Evolutionary conservation across 768 basidiomycete genomes (phyloP).

Genomic region (Mycena olivaceomarginata): DNA sequence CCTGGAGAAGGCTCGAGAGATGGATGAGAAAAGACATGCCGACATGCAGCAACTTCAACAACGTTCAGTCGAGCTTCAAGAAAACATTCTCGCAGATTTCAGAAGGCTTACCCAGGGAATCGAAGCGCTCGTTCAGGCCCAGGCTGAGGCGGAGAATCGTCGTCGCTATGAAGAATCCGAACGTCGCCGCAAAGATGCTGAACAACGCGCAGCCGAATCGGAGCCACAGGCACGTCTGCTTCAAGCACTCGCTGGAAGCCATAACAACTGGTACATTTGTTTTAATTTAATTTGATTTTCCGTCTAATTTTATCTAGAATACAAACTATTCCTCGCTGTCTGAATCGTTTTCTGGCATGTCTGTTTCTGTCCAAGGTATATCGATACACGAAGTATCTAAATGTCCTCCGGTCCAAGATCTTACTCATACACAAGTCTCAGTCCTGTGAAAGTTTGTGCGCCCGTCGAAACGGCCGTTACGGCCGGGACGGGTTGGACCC

Average conservation of each 20-base stretch:
- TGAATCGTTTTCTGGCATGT: conserved; percentile 9
- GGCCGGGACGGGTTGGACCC: no score
- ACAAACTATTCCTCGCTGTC: not conserved
- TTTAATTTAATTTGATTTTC: not conserved
- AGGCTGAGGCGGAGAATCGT: not conserved
- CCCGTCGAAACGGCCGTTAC: no score
- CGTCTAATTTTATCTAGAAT: not conserved
- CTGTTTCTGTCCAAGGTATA: not conserved
- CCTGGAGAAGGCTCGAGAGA: conserved; percentile 25
- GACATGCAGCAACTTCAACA: conserved; percentile 26
- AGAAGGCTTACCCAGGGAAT: conserved; percentile 9
- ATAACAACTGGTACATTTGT: not conserved
- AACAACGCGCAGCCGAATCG: conserved; percentile 15
- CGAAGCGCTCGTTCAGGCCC: not conserved
- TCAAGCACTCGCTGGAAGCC: not conserved
- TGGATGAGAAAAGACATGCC: conserved; percentile 23
- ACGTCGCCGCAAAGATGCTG: conserved; percentile 14
- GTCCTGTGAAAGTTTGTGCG: no score
- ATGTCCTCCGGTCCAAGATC: no score
- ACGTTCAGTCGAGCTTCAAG: conserved; percentile 8
- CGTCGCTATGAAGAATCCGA: not conserved
- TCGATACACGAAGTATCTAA: no score
- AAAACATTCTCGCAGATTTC: not conserved
- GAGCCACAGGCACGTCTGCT: conserved; percentile 29
- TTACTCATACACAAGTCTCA: no score